Base-by-base conservation (phyloP, 2,329 filamentous ascomycete species). In the Diaporthe citrichinensis region DNA sequence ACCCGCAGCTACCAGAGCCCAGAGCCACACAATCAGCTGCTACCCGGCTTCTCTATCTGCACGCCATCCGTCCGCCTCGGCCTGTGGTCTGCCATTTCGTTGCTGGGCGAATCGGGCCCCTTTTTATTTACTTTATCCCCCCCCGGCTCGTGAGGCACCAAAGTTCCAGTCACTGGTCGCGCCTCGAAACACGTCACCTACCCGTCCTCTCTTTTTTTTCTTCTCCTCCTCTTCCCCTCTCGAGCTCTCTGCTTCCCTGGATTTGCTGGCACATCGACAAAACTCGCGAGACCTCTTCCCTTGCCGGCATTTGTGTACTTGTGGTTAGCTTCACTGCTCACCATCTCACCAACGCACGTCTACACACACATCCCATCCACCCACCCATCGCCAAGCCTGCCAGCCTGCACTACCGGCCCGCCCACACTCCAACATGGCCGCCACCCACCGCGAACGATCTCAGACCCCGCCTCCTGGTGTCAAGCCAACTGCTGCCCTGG, bases 391-490 rank as follows among this genome's bases (percentile, higher is more conserved):
- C 53, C 41, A 51, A 51, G 28, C 28, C 28, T 51, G 25, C 49
- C 17, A 55, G 36, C 53, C 46, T 65, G n/a, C 46, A 71, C 39
- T 39, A 58, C 12, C 68, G 15, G 25, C 34, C 39, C 28, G 20
- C 55, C 74, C n/a, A 49, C 53, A 31, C 31, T 15, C 71, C 77
- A 80, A 67, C 76, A 86, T 87, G 85, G 83, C 84, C 74, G 78
- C 84, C 55, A 78, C 81, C 55, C 81, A 82, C 73, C 80, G 82
- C 41, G 80, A 83, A 68, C 88, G 88, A 80, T 86, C 87, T 79
- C 87, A 87, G 76, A 94, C 93, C 49, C 92, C 93, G n/a, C 90
- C 92, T 69, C 91, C 92, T 51, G 91, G 92, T 80, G 85, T 87
- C 25, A 87, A 89, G 25, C 93, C 93, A 9, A 89, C 89, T n/a